A percentile compares a stretch with the other conserved stretches of the same genome.
Evolutionary conservation across 306 rosid genomes (phyloP).

Genomic region (Trifolium subterraneum): DNA sequence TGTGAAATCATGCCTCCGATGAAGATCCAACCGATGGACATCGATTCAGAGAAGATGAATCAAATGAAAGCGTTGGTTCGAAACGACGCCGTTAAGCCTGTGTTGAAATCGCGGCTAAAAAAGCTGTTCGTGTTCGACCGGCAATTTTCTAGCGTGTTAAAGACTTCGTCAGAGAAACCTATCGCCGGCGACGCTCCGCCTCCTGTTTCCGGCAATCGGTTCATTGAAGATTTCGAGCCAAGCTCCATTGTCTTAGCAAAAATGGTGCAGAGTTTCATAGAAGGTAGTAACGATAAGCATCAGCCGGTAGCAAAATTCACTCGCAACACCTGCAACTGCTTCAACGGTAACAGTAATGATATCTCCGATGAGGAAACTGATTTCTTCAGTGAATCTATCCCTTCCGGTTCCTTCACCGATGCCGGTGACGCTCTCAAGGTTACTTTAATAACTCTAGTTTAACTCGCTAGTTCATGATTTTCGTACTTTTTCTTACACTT

Average conservation of each 20-base stretch:
- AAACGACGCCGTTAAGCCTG: constrained; percentile 69
- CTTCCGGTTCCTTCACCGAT: constrained; percentile 71
- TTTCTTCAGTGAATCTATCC: constrained; percentile 57
- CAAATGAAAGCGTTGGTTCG: constrained; percentile 53
- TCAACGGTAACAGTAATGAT: constrained; percentile 80
- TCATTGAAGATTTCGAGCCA: constrained; percentile 70
- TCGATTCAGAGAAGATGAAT: constrained; percentile 58
- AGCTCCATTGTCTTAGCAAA: constrained; percentile 84
- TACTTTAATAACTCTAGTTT: constrained; percentile 15
- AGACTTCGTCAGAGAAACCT: constrained; percentile 60
- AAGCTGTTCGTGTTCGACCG: constrained; percentile 80
- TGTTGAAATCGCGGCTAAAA: constrained; percentile 78
- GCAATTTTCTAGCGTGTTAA: constrained; percentile 75
- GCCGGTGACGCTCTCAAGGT: constrained; percentile 80
- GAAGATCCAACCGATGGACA: constrained; percentile 93
- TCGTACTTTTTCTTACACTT: background rate
- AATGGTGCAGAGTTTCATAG: constrained; percentile 94
- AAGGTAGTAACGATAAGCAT: constrained; percentile 78
- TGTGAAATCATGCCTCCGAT: constrained; percentile 69
- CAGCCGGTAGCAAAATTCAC: constrained; percentile 55
- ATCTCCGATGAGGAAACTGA: constrained; percentile 94
- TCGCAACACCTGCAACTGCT: constrained; percentile 93
- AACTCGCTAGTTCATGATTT: constrained; percentile 11
- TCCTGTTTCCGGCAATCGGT: constrained; percentile 49
- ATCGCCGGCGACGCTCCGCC: constrained; percentile 50